Conservation (phyloP, 495 filamentous ascomycete genomes). For the Neurospora hispaniola region DNA sequence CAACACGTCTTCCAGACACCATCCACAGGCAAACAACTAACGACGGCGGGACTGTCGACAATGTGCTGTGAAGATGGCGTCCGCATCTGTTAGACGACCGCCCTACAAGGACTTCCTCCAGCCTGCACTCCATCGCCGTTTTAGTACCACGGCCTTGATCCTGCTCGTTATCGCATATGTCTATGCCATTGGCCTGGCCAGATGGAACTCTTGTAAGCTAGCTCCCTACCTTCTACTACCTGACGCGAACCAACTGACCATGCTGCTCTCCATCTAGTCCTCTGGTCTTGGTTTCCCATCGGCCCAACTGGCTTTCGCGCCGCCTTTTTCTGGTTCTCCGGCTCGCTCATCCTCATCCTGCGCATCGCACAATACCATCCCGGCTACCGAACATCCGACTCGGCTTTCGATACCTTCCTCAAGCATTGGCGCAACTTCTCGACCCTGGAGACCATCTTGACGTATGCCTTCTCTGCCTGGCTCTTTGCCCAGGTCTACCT, state of each 20-base stretch:
- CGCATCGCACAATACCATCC: slow-evolving; percentile 80
- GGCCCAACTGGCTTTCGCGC: slow-evolving; percentile 64
- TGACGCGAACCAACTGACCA: slow-evolving; percentile 6
- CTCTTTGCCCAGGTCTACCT: slow-evolving; percentile 77
- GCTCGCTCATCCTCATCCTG: slow-evolving; percentile 61
- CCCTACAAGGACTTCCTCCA: slow-evolving; percentile 84
- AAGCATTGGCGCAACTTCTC: slow-evolving; percentile 43
- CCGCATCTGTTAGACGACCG: slow-evolving; percentile 29
- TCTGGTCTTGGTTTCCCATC: slow-evolving; percentile 83
- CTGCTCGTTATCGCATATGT: slow-evolving; percentile 61
- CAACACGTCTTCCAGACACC: neutral
- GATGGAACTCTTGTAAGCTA: slow-evolving; percentile 56
- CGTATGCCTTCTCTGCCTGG: slow-evolving; percentile 69
- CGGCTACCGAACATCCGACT: slow-evolving; percentile 58
- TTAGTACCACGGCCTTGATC: slow-evolving; percentile 60
- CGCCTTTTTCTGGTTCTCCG: slow-evolving; percentile 60
- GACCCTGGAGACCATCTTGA: slow-evolving; percentile 54
- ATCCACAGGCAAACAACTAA: neutral
- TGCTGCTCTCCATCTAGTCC: slow-evolving; percentile 33
- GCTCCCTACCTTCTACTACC: neutral
- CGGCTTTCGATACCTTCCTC: slow-evolving; percentile 51
- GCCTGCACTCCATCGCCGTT: slow-evolving; percentile 76
- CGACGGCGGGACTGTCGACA: slow-evolving; percentile 6
- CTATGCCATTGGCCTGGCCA: slow-evolving; percentile 59
- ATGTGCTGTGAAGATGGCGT: slow-evolving; percentile 35